Evolutionary conservation across 257 asterid genomes (phyloP), one percentile per base, ranked within the genome.

Genomic region (Anisodus acutangulus): DNA sequence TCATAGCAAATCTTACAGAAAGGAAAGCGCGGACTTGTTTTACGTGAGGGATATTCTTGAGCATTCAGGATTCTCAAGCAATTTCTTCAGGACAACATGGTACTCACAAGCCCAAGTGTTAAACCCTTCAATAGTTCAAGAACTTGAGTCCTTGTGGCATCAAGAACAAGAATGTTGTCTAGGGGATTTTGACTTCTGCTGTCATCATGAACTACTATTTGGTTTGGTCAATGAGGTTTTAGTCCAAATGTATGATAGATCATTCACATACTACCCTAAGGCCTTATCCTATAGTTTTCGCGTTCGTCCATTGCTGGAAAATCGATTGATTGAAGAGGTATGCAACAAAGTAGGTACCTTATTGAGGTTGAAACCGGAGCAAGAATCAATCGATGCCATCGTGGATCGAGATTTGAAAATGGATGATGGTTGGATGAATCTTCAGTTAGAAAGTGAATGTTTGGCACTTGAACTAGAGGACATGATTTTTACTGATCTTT

Each of bases 401-500:
- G 87, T 89, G 57, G 90, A 31, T 79, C 85, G 37, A 49, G 97
- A 96, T 82, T 67, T 95, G 86, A 88, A 35, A 31, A 85, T 17
- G 43, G 95, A 92, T 79, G 85, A 69, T 19, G 87, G 92, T 53
- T 96, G 99, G 99, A 93, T 96, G 98, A 93, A 96, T 81, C 95
- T 93, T 19, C 97, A 94, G 85, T 39, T 88, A 41, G 98, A 93
- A 82, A 86, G 88, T 5, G 98, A 94, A 88, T 84, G 87, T 51
- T 15, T 90, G 2, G 95, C 88, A 13, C 90, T 96, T 43, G 94
- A 92, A 63, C 16, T 94, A 63, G 99, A 94, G 84, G 98, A 92
- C 55, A 54, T 88, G 86, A 88, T 94, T 35, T 90, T 95, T 64
- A 80, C 82, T 63, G 94, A 93, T 57, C 87, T 96, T 53, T n/a